Conservation (phyloP, 1,284 basidiomycete species). For the Albatrellus sp. region DNA sequence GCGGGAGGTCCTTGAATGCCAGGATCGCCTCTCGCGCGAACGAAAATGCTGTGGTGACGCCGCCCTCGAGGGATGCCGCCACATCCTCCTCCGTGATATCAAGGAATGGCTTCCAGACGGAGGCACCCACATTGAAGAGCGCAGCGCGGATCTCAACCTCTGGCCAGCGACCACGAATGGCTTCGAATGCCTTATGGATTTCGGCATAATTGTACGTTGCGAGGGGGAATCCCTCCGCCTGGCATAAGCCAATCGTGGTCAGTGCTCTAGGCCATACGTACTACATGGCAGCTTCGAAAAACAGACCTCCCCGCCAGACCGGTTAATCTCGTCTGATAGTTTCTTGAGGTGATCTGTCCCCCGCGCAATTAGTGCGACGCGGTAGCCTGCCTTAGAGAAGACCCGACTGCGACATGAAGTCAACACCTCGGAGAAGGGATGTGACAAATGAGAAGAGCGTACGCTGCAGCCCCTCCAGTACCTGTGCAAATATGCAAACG, state of each 20-base stretch:
- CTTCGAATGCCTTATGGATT: constrained; percentile 39
- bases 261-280: background rate
- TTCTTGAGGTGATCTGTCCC: constrained; percentile 38
- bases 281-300: background rate
- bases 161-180: constrained; percentile 40
- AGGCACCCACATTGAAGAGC: constrained; percentile 51
- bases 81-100: constrained; percentile 51
- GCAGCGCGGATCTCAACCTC: constrained; percentile 46
- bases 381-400: constrained; percentile 55
- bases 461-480: constrained; percentile 56
- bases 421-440: background rate
- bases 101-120: constrained; percentile 57
- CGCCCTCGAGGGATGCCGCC: constrained; percentile 33
- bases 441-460: constrained; percentile 14
- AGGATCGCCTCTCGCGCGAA: constrained; percentile 56
- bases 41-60: constrained; percentile 51
- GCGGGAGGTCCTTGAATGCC: constrained; percentile 47
- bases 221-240: constrained; percentile 55
- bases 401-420: constrained; percentile 31
- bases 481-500: constrained; percentile 21
- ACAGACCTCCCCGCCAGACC: constrained; percentile 44
- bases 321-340: constrained; percentile 42
- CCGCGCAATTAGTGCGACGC: constrained; percentile 56
- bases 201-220: constrained; percentile 40
- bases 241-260: background rate